phyloP scores from a whole-genome alignment of 1,284 basidiomycete species.

The Cutaneotrichosporon mucoides region DNA sequence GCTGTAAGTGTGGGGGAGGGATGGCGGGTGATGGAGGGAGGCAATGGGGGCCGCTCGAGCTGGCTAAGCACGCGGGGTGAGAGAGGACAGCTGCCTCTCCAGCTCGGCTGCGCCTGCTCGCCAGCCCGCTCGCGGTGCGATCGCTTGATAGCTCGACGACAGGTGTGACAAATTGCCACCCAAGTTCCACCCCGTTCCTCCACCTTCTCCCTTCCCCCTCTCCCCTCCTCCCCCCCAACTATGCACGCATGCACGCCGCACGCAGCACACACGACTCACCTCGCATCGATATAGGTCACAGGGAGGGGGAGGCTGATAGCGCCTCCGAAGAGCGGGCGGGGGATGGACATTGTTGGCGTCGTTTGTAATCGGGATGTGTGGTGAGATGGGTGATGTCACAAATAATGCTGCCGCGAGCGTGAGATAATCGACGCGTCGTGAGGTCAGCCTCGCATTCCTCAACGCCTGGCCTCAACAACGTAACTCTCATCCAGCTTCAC shows the following conservation, averaged over 20 bases:
- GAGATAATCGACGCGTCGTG: background rate
- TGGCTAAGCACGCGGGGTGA: too few species aligned
- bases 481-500: too few species aligned
- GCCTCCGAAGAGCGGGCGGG: slow-evolving; percentile 56
- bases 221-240: background rate
- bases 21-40: background rate
- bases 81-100: too few species aligned
- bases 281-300: slow-evolving; percentile 68
- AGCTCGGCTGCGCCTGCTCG: too few species aligned
- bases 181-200: background rate
- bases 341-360: slow-evolving; percentile 12
- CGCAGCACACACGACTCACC: slow-evolving; percentile 66
- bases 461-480: too few species aligned
- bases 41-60: too few species aligned
- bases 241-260: background rate
- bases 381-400: background rate
- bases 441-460: too few species aligned
- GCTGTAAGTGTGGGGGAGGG: background rate
- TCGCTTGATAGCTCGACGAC: too few species aligned
- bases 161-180: background rate
- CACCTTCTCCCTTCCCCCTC: background rate
- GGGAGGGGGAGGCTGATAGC: slow-evolving; percentile 69
- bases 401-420: background rate
- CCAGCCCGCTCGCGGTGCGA: too few species aligned
- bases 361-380: background rate